Percentiles rank a stretch among this genome's conserved stretches.
Evolutionary conservation across 2,329 filamentous ascomycete genomes (phyloP).

Genomic region (Hawksworthiomyces lignivorus): DNA sequence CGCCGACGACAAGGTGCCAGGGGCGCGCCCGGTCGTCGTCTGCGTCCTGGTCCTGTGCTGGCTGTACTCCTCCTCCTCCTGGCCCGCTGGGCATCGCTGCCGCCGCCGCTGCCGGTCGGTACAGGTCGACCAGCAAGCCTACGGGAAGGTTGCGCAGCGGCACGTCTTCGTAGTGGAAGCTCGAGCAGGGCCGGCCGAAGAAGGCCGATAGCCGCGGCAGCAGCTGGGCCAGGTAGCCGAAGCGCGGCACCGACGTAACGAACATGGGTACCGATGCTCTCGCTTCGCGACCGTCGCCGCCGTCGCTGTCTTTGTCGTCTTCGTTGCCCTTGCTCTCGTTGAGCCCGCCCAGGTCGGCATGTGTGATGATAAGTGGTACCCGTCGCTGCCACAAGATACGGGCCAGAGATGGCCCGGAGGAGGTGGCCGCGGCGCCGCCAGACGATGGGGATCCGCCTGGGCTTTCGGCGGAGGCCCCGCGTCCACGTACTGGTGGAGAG

Average conservation of each 20-base stretch:
- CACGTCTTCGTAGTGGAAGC: constrained; percentile 50
- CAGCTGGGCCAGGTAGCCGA: constrained; percentile 52
- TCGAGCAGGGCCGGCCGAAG: constrained; percentile 46
- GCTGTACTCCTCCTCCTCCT: too few relatives aligned
- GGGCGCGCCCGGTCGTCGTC: constrained; percentile 22
- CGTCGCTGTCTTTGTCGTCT: neutral
- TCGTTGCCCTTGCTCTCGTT: neutral
- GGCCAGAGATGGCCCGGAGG: constrained; percentile 20
- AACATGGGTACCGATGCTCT: constrained; percentile 28
- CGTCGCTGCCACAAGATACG: constrained; percentile 47
- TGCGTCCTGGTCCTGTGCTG: constrained; percentile 18
- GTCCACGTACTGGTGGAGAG: too few relatives aligned
- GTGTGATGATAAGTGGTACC: constrained; percentile 48
- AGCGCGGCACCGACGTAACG: constrained; percentile 47
- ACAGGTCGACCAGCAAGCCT: constrained; percentile 49
- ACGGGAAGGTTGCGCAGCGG: constrained; percentile 46
- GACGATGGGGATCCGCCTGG: too few relatives aligned
- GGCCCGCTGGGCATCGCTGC: constrained; percentile 3
- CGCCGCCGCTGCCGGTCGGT: constrained; percentile 32
- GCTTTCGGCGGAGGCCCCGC: neutral
- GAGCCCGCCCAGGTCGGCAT: constrained; percentile 26
- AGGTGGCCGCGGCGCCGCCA: too few relatives aligned
- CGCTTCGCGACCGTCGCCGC: constrained; percentile 14
- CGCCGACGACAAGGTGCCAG: constrained; percentile 47
- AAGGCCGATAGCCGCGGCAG: constrained; percentile 48